Percentiles rank a stretch among this genome's conserved stretches.
phyloP scores from a whole-genome alignment of 352 stramenopile species.

The Lagenidium sp. region DNA sequence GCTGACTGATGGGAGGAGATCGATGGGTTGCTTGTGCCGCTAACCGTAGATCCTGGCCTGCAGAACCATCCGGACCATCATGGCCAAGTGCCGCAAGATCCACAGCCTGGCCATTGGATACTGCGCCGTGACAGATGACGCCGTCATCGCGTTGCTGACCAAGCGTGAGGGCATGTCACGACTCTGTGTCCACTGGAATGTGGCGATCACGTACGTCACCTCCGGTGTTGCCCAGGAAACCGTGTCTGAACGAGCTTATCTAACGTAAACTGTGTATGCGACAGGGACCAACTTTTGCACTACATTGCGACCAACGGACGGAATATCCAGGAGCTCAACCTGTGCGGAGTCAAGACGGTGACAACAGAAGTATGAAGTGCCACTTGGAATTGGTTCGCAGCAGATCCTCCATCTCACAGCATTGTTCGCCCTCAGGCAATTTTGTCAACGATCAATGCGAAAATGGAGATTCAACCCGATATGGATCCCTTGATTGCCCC shows the following conservation, averaged over 20 bases:
- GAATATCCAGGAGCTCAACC: slow-evolving; percentile 81
- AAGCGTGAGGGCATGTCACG: slow-evolving; percentile 74
- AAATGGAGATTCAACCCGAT: slow-evolving; percentile 57
- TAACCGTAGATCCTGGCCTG: too few species aligned
- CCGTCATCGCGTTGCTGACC: slow-evolving; percentile 75
- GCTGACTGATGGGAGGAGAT: too few species aligned
- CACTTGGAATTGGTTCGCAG: slow-evolving; percentile 1
- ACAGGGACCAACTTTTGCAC: slow-evolving; percentile 71
- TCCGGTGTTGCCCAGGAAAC: neutral
- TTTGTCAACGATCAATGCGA: slow-evolving; percentile 63
- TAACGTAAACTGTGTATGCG: neutral
- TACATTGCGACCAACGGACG: slow-evolving; percentile 60
- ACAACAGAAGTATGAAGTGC: slow-evolving; percentile 51
- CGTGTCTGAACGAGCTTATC: neutral
- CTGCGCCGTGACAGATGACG: slow-evolving; percentile 78
- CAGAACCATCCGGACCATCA: slow-evolving; percentile 82
- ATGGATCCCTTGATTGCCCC: slow-evolving; percentile 2
- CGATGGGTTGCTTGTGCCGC: too few species aligned
- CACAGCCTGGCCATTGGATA: slow-evolving; percentile 83
- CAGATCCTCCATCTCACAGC: neutral
- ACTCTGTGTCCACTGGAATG: slow-evolving; percentile 81
- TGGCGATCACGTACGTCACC: slow-evolving; percentile 65
- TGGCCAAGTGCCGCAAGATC: slow-evolving; percentile 85
- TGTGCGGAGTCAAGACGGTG: slow-evolving; percentile 83
- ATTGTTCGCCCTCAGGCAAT: slow-evolving; percentile 26